Evolutionary conservation across 2,329 filamentous ascomycete genomes (phyloP).

Genomic region (Hymenoscyphus infarciens): DNA sequence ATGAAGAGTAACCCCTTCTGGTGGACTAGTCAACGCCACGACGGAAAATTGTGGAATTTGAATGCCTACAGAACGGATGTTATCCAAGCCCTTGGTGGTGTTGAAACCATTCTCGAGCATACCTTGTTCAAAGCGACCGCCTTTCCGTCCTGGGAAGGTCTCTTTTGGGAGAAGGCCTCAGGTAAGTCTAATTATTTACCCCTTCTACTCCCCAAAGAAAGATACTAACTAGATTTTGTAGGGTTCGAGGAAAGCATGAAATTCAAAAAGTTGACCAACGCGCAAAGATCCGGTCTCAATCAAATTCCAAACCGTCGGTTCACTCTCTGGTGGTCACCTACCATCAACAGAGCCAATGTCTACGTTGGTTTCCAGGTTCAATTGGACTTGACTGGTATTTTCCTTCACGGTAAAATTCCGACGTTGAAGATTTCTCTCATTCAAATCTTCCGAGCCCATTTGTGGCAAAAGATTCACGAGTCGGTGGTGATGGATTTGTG

Average conservation of each 20-base stretch:
- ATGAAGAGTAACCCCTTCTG: slow-evolving; percentile 99
- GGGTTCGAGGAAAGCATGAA: slow-evolving; percentile 69
- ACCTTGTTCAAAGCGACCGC: slow-evolving; percentile 96
- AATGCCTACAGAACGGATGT: slow-evolving; percentile 96
- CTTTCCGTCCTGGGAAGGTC: slow-evolving; percentile 93
- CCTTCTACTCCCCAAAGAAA: background rate
- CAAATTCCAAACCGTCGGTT: slow-evolving; percentile 99
- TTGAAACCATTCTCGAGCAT: slow-evolving; percentile 96
- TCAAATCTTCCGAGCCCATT: slow-evolving; percentile 97
- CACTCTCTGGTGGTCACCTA: slow-evolving; percentile 95
- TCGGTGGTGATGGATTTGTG: slow-evolving; percentile 98
- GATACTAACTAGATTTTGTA: background rate
- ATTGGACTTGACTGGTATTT: slow-evolving; percentile 94
- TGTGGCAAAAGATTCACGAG: slow-evolving; percentile 99
- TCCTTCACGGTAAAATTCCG: slow-evolving; percentile 98
- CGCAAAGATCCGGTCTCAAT: slow-evolving; percentile 92
- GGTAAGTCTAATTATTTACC: background rate
- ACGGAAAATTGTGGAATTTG: slow-evolving; percentile 95
- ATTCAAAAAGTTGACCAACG: slow-evolving; percentile 98
- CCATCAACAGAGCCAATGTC: slow-evolving; percentile 74
- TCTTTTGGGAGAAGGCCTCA: slow-evolving; percentile 78
- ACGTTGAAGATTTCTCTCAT: slow-evolving; percentile 97
- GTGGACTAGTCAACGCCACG: slow-evolving; percentile 97
- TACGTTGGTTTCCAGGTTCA: slow-evolving; percentile 99
- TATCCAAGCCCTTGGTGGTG: slow-evolving; percentile 86